phyloP scores from a whole-genome alignment of 1,284 basidiomycete genomes.

The Cystobasidiaceae sp. region DNA sequence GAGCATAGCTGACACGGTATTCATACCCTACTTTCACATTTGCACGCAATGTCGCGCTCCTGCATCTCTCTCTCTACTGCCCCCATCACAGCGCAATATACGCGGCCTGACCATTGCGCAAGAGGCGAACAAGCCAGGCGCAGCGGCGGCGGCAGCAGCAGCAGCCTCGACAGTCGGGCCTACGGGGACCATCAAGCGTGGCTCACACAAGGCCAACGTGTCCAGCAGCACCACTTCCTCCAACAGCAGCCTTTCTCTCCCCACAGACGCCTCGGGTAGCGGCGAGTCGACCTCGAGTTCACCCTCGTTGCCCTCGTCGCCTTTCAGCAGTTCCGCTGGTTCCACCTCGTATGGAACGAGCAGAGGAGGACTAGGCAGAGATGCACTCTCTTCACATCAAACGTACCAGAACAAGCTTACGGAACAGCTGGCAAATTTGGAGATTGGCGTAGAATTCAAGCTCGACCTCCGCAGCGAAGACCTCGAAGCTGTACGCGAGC shows the following conservation, averaged over 20 bases:
- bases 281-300: constrained; percentile 15
- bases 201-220: constrained; percentile 13
- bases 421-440: constrained; percentile 46
- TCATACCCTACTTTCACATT: not conserved
- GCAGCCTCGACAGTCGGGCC: not conserved
- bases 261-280: constrained; percentile 29
- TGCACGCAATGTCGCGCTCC: not conserved
- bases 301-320: constrained; percentile 23
- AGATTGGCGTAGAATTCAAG: constrained; percentile 49
- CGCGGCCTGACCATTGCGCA: constrained; percentile 32
- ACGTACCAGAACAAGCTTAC: constrained; percentile 37
- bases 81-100: constrained; percentile 30
- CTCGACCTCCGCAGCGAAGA: constrained; percentile 49
- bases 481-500: constrained; percentile 66
- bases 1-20: not conserved
- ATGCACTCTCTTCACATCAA: constrained; percentile 2
- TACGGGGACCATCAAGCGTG: constrained; percentile 19
- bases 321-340: constrained; percentile 26
- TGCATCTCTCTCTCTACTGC: not conserved
- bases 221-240: constrained; percentile 25
- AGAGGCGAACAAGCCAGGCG: constrained; percentile 29
- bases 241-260: constrained; percentile 16
- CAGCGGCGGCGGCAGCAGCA: not conserved
- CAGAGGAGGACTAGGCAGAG: not conserved
- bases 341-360: constrained; percentile 6